Conservation (phyloP, 331 rosid species). For the Rhamnella rubrinervis region DNA sequence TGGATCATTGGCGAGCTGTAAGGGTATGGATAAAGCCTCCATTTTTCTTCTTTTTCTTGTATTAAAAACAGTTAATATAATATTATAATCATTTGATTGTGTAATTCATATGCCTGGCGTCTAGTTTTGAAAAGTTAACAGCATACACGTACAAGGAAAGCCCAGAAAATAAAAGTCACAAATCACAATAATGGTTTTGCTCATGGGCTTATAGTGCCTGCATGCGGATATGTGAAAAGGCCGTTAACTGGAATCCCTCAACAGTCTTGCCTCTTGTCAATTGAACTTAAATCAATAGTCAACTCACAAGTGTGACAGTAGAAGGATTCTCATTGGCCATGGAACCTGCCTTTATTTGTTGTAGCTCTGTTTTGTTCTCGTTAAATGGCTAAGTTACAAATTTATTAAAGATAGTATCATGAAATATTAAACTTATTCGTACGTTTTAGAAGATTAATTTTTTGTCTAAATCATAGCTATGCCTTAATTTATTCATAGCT, state of each 20-base stretch:
- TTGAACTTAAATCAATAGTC: not conserved
- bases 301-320: not conserved
- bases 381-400: not conserved
- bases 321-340: not conserved
- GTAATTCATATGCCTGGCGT: no score
- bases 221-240: no score
- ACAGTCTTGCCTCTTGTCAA: not conserved
- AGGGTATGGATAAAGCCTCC: constrained; percentile 47
- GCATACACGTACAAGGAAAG: not conserved
- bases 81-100: constrained; percentile 1
- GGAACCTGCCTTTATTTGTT: not conserved
- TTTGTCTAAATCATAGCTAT: no score
- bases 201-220: no score
- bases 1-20: constrained; percentile 99
- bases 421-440: not conserved
- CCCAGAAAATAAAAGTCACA: not conserved
- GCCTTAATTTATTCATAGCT: no score
- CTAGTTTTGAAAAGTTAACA: not conserved
- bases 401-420: not conserved
- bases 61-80: not conserved
- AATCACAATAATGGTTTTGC: no score
- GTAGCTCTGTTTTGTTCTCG: not conserved
- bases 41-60: constrained; percentile 3
- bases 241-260: no score
- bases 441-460: no score